phyloP scores from a whole-genome alignment of 2,329 filamentous ascomycete species.

The Aspergillus brunneoviolaceus region DNA sequence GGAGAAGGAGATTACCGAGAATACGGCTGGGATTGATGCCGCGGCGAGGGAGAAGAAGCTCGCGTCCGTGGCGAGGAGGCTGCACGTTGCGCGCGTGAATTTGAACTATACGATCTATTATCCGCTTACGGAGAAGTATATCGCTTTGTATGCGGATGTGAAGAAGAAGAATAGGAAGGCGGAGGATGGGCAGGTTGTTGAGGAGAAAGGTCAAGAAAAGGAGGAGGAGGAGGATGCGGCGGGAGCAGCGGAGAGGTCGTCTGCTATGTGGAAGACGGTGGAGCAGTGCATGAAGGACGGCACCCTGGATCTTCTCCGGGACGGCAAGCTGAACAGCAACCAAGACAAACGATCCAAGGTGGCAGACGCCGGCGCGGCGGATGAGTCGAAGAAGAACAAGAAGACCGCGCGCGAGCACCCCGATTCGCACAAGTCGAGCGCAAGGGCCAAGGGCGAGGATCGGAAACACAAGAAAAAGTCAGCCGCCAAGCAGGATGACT shows the following conservation, averaged over 20 bases:
- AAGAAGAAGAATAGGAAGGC: constrained; percentile 30
- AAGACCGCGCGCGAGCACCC: constrained; percentile 6
- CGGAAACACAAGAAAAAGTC: constrained; percentile 8
- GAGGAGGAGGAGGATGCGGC: constrained; percentile 21
- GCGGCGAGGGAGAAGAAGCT: constrained; percentile 26
- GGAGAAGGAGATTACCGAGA: constrained; percentile 40
- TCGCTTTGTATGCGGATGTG: constrained; percentile 53
- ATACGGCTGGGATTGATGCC: constrained; percentile 23
- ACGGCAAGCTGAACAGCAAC: constrained; percentile 37
- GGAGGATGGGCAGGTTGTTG: constrained; percentile 15
- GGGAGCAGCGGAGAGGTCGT: constrained; percentile 34
- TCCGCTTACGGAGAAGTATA: constrained; percentile 60
- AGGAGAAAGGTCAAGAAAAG: constrained; percentile 8
- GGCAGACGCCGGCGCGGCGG: constrained; percentile 2
- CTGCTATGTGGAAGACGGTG: constrained; percentile 47
- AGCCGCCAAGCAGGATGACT: neutral
- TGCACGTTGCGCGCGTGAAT: constrained; percentile 56
- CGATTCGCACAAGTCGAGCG: constrained; percentile 5
- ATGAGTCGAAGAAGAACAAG: constrained; percentile 9
- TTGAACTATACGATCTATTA: constrained; percentile 64
- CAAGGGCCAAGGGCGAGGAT: constrained; percentile 6
- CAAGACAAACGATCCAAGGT: too few species aligned
- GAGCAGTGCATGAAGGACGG: constrained; percentile 46
- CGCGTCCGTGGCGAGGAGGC: constrained; percentile 31
- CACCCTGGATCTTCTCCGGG: constrained; percentile 43